Base-by-base conservation (phyloP, 179 eudicot genomes). In the Silene vulgaris region DNA sequence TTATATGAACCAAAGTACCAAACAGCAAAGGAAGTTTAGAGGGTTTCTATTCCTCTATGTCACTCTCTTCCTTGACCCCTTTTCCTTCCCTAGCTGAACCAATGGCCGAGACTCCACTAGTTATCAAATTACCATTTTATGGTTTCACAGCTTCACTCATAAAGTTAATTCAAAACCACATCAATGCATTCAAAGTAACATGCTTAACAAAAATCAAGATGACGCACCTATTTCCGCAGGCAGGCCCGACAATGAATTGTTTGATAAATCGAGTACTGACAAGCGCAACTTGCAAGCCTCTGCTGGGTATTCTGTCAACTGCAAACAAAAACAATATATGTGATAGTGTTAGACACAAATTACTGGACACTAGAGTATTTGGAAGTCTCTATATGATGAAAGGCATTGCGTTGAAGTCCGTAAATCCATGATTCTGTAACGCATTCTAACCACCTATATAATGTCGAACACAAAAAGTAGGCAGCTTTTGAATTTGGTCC, bases 181-280 rank as follows among this genome's bases (percentile, higher is more conserved):
- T 48, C 37, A 59, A 52, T 26, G 71, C 7, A 17, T 17, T 12
- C 59, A 50, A 32, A 56, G 74, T 26, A 11, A 72, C 17, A 26
- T 29, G 48, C 66, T 76, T 20, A 4, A 73, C 72, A 59, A 35
- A 67, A 69, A 56, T 78, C 68, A 71, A 64, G 83, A 68, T 75
- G 74, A 59, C 87, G 82, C 85, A 95, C 99, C 99, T 76, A 95
- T 93, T 85, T 95, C 93, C 59, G 93, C 87, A 62, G 99, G 99
- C 85, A 95, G 87, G 65, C 99, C 96, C 68, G 99, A 92, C 40
- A 95, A 81, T 29, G 97, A 89, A 81, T 95, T 95, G 80, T 95
- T 95, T 74, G 99, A 95, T 61, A 95, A 83, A 84, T 95, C 97
- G 48, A 95, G 89, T 64, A 91, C 88, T 66, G 93, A 87, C 73